These are phyloP conservation scores for Pseudogymnoascus sp. DNA, from an alignment of 2,329 filamentous ascomycete species.

Conservation along the genomic window DNA sequence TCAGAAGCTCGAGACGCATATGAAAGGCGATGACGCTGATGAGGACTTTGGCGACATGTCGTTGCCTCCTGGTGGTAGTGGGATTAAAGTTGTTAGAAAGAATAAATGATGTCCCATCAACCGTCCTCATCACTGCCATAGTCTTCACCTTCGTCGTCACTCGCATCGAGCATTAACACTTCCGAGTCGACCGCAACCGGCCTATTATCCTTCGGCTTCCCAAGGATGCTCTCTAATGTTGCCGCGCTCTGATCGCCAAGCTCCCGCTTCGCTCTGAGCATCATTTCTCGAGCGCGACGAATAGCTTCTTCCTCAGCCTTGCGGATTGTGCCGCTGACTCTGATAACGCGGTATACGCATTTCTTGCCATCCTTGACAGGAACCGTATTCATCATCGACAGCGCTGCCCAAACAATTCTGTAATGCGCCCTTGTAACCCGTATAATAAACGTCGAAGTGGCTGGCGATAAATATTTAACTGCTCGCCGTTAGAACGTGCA, in stretches of 20 bases:
- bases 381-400: constrained; percentile 70
- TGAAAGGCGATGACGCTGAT: constrained; percentile 31
- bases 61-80: constrained; percentile 46
- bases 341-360: constrained; percentile 76
- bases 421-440: constrained; percentile 76
- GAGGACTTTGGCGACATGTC: constrained; percentile 45
- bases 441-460: constrained; percentile 92
- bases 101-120: constrained; percentile 39
- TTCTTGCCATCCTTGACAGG: constrained; percentile 50
- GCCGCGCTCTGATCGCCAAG: constrained; percentile 32
- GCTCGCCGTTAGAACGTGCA: constrained; percentile 5
- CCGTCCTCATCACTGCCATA: constrained; percentile 37
- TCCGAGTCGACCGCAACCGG: constrained; percentile 28
- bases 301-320: constrained; percentile 90
- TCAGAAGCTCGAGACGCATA: constrained; percentile 17
- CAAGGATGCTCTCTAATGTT: constrained; percentile 34
- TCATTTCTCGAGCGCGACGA: constrained; percentile 61
- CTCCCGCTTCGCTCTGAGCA: constrained; percentile 55
- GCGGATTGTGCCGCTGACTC: constrained; percentile 86
- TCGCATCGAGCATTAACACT: constrained; percentile 38
- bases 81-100: constrained; percentile 65
- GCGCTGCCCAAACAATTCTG: constrained; percentile 79
- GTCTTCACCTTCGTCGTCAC: constrained; percentile 41
- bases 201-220: constrained; percentile 19
- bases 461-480: constrained; percentile 89